Base-by-base conservation (phyloP, 169 alveolate genomes). In the Plasmodium adleri region DNA sequence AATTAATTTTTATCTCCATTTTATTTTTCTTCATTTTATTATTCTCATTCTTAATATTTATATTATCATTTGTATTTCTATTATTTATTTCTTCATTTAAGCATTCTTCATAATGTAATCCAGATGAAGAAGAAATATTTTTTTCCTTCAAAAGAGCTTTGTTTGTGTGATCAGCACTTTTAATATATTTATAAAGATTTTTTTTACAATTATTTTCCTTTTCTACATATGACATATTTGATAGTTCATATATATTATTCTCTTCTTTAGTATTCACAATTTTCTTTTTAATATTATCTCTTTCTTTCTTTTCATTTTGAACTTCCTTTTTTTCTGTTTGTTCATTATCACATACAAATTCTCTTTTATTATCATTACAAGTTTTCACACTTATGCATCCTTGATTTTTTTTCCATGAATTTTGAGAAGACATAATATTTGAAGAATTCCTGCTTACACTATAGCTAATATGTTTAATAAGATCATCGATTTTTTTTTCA, bases 1-100 rank as follows among this genome's bases (percentile, higher is more conserved):
- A 62, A 58, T 64, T 78, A 72, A 9, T 78, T 43, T 22, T 52
- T 71, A 59, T 78, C 80, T 8, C 45, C 56, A 17, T 75, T 45
- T 64, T 64, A 3, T 56, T 75, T 72, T 32, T 24, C 43, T 26
- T 5, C 6, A 22, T 24, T 10, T 10, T 43, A 67, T 67, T 67
- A 67, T 32, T 62, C 13, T 26, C 15, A 12, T 20, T 8, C 2
- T 62, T 62, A 17, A 20, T 26, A 62, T 62, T 20, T 62, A 20
- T 24, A 15, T 24, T 62, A 20, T n/a, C 17, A 20, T 62, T 12
- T 62, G 71, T 20, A 13, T n/a, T 39, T 2, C 1, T 39, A 39
- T 39, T 39, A 39, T 39, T 39, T 39, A 39, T 39, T 39, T 39
- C 7, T 5, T 39, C 47, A 39, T 39, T 26, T 3, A 17, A 26